These are phyloP conservation scores for Dryadomyces quercivorus DNA, from an alignment of 2,329 filamentous ascomycete genomes.

Conservation along the genomic window DNA sequence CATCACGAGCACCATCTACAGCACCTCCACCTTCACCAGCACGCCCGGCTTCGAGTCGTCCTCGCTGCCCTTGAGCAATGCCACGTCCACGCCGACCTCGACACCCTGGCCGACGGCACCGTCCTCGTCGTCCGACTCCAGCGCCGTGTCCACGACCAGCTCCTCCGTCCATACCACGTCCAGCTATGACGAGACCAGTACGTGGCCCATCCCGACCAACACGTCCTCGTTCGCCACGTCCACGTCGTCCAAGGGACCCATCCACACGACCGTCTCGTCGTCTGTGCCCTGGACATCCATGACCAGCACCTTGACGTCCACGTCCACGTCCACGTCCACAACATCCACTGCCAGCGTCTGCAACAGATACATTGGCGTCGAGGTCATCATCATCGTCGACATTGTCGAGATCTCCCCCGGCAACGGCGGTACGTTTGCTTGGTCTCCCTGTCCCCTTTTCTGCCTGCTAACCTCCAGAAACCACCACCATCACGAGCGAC, in stretches of 20 bases:
- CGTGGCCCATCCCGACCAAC: neutral
- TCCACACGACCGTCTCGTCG: neutral
- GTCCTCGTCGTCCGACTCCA: neutral
- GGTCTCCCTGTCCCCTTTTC: neutral
- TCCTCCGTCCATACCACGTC: too few relatives aligned
- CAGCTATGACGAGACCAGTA: neutral
- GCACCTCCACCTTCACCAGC: neutral
- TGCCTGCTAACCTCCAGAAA: neutral
- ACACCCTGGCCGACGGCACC: neutral
- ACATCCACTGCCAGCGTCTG: neutral
- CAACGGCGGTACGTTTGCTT: neutral
- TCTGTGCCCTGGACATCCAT: neutral
- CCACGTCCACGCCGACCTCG: neutral
- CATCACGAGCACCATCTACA: neutral
- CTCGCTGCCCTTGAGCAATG: neutral
- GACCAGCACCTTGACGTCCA: neutral
- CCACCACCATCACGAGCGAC: neutral
- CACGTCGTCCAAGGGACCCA: neutral
- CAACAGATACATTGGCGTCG: neutral
- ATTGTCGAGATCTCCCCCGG: slow-evolving; percentile 7
- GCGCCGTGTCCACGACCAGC: too few relatives aligned
- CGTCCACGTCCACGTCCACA: neutral
- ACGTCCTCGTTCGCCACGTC: neutral
- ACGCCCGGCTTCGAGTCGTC: neutral
- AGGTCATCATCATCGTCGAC: slow-evolving; percentile 8